A percentile compares a stretch with the other conserved stretches of the same genome.
These are phyloP conservation scores for Colletotrichum acutatum DNA, from an alignment of 2,329 filamentous ascomycete species.

Conservation along the genomic window DNA sequence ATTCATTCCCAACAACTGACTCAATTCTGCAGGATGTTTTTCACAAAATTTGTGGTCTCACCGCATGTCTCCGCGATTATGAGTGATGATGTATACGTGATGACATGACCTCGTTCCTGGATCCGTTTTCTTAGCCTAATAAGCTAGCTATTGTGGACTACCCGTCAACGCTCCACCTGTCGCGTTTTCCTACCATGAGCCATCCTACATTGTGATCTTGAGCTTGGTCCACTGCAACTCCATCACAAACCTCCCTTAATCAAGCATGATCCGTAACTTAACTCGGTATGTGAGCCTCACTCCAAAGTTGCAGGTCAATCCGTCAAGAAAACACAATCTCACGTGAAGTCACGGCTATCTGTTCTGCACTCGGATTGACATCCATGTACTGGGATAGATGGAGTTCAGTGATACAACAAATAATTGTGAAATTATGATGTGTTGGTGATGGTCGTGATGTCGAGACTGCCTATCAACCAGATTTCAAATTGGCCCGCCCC, in stretches of 20 bases:
- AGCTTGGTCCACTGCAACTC: background rate
- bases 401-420: too few relatives aligned
- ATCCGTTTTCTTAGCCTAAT: background rate
- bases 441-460: too few relatives aligned
- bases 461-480: too few relatives aligned
- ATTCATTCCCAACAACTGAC: too few relatives aligned
- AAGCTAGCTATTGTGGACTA: background rate
- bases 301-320: background rate
- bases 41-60: background rate
- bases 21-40: too few relatives aligned
- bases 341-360: too few relatives aligned
- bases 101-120: background rate
- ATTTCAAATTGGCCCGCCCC: too few relatives aligned
- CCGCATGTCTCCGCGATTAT: background rate
- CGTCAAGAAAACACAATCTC: too few relatives aligned
- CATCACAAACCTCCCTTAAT: background rate
- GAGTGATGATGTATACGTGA: conserved; percentile 1
- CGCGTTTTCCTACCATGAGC: background rate
- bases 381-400: too few relatives aligned
- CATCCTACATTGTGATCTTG: background rate
- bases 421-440: too few relatives aligned
- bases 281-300: background rate
- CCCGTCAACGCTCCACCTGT: background rate
- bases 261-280: background rate
- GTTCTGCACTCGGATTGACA: too few relatives aligned